A percentile compares a stretch with the other conserved stretches of the same genome.
phyloP scores from a whole-genome alignment of 352 stramenopile species.

The Saprolegnia parasitica region DNA sequence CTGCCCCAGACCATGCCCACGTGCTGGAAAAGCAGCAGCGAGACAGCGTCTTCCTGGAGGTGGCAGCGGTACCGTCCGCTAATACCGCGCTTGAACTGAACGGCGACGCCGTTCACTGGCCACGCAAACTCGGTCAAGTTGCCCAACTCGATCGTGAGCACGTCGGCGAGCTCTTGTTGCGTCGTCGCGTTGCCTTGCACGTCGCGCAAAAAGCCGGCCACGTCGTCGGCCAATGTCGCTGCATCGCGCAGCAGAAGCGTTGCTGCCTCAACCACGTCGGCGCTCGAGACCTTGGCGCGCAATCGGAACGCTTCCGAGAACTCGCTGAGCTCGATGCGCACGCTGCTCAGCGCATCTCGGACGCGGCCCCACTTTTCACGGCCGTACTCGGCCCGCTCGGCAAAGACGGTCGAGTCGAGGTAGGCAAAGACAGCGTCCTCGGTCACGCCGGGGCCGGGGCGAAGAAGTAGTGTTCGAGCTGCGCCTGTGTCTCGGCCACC shows the following conservation, averaged over 20 bases:
- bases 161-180: slow-evolving; percentile 40
- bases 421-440: slow-evolving; percentile 41
- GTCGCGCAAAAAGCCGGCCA: slow-evolving; percentile 39
- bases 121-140: slow-evolving; percentile 43
- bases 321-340: slow-evolving; percentile 24
- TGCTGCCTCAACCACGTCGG: slow-evolving; percentile 34
- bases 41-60: slow-evolving; percentile 44
- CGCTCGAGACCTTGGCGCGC: slow-evolving; percentile 27
- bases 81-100: slow-evolving; percentile 43
- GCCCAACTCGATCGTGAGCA: slow-evolving; percentile 47
- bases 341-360: slow-evolving; percentile 31
- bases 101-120: slow-evolving; percentile 34
- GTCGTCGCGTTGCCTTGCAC: slow-evolving; percentile 35
- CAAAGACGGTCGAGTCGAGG: slow-evolving; percentile 38
- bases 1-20: slow-evolving; percentile 38
- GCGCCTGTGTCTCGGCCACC: slow-evolving; percentile 38
- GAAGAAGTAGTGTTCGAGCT: slow-evolving; percentile 46
- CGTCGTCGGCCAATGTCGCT: slow-evolving; percentile 35
- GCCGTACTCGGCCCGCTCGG: slow-evolving; percentile 30
- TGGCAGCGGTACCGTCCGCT: slow-evolving; percentile 44
- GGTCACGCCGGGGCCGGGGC: slow-evolving; percentile 26
- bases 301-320: slow-evolving; percentile 35
- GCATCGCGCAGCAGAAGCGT: slow-evolving; percentile 36
- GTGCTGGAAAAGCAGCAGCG: slow-evolving; percentile 46
- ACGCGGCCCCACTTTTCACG: slow-evolving; percentile 33